Evolutionary conservation across 768 basidiomycete species (phyloP).

Genomic region (Mycena albidolilacea): DNA sequence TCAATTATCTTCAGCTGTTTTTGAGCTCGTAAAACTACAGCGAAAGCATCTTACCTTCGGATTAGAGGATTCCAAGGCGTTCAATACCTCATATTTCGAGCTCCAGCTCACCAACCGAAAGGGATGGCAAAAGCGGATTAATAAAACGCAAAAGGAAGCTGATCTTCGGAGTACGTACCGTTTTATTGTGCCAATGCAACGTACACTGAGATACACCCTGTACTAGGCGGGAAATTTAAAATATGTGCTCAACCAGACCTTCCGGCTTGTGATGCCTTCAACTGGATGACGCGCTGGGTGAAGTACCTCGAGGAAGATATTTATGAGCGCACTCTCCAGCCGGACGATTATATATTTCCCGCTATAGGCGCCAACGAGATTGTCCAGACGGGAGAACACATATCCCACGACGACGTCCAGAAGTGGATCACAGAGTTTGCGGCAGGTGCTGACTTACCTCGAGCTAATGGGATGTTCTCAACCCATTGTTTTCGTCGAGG

Average conservation of each 20-base stretch:
- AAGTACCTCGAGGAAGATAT: conserved; percentile 39
- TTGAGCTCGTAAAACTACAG: no score
- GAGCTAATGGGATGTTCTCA: neutral
- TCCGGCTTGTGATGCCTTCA: no score
- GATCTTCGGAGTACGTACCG: conserved; percentile 27
- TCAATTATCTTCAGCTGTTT: no score
- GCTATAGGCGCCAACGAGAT: conserved; percentile 44
- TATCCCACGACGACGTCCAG: neutral
- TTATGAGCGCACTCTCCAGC: conserved; percentile 39
- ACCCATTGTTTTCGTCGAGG: conserved; percentile 44
- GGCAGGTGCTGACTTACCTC: neutral
- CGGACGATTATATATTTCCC: conserved; percentile 53
- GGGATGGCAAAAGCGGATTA: conserved; percentile 43
- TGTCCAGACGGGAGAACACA: no score
- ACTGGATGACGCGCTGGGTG: conserved; percentile 1
- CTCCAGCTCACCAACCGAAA: conserved; percentile 41
- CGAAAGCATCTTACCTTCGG: conserved; percentile 8
- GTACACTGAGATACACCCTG: no score
- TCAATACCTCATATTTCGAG: conserved; percentile 33
- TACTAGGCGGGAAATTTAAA: no score
- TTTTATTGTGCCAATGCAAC: no score
- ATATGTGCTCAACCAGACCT: no score
- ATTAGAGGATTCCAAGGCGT: conserved; percentile 1
- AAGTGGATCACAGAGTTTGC: conserved; percentile 7
- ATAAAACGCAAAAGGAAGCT: conserved; percentile 31